Percentiles rank a stretch among this genome's conserved stretches.
Conservation (phyloP, 2,329 filamentous ascomycete genomes). For the Trichoderma atroviride region DNA sequence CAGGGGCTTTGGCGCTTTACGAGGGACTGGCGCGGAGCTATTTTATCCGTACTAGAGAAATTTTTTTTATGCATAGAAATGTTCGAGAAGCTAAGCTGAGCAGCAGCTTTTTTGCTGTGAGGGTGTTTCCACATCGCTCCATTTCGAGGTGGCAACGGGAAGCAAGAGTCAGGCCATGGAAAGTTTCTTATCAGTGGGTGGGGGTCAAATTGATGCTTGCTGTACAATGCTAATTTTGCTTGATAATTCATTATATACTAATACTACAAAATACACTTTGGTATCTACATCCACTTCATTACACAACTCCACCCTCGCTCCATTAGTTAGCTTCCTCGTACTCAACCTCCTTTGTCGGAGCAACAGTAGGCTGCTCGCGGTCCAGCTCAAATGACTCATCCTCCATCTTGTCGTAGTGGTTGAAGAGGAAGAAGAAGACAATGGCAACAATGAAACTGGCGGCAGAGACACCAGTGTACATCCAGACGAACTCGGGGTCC, state of each 20-base stretch:
- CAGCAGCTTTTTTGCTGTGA: background rate
- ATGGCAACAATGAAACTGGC: conserved; percentile 52
- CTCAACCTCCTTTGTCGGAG: conserved; percentile 21
- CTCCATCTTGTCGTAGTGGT: conserved; percentile 44
- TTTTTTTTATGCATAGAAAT: conserved; percentile 12
- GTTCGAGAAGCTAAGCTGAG: conserved; percentile 24
- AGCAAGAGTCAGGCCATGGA: conserved; percentile 17
- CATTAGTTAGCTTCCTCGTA: conserved; percentile 10
- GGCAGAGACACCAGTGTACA: conserved; percentile 62
- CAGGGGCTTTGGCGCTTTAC: background rate
- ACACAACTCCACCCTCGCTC: background rate
- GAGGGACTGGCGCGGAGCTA: conserved; percentile 5
- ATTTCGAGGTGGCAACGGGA: background rate
- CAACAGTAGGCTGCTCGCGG: conserved; percentile 32
- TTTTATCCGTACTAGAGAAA: background rate
- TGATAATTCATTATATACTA: conserved; percentile 3
- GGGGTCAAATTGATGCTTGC: background rate
- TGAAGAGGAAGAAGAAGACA: conserved; percentile 53
- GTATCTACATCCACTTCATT: conserved; percentile 12
- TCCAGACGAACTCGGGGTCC: conserved; percentile 68
- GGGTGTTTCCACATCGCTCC: background rate
- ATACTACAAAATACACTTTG: conserved; percentile 7
- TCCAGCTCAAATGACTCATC: conserved; percentile 46
- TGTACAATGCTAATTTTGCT: background rate
- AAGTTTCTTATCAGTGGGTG: conserved; percentile 1